Base-by-base conservation (phyloP, 176 grass and related monocot genomes). In the Lolium perenne region DNA sequence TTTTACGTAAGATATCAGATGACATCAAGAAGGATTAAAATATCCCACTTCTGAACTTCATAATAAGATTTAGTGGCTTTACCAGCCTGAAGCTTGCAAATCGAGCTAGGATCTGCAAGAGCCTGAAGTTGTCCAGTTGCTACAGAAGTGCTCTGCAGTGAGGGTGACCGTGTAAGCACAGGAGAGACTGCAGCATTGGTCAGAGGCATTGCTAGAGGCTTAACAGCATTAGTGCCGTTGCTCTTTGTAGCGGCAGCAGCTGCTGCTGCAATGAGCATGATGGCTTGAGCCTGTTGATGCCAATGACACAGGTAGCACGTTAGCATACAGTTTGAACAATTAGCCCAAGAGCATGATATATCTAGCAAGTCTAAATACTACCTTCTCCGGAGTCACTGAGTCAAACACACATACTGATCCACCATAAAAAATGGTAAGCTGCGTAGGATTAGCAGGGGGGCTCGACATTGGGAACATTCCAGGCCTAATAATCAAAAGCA, bases 41-140 rank as follows among this genome's bases (percentile, higher is more conserved):
- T 20, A 85, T 10, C 26, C 9, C 4, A 38, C 60, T 82, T 71
- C 29, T 21, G 5, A 25, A 77, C 26, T 16, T 88, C 46, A 74
- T 14, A 51, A 46, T 62, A 75, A 78, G 18, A 85, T 84, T 0
- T 14, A 53, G 15, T 73, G 56, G 2, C 65, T 83, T 88, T 76
- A 99, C 97, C 97, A 85, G 94, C 92, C 90, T 97, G 94, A 51
- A 99, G 97, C 47, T 87, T 96, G 89, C 87, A 91, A 57, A 99
- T 88, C 21, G 88, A 89, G 17, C 75, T 86, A 71, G 82, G 85
- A 74, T 89, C 90, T 75, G 85, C 53, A 1, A 72, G 74, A 46
- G 82, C 86, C 43, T 91, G 91, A 86, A 84, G 60, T 58, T 90
- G 93, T 21, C 87, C 87, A 21, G 68, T 80, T 54, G 79, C 90